Base-by-base conservation (phyloP, 768 basidiomycete species). In the Phanerodontia chrysosporium region DNA sequence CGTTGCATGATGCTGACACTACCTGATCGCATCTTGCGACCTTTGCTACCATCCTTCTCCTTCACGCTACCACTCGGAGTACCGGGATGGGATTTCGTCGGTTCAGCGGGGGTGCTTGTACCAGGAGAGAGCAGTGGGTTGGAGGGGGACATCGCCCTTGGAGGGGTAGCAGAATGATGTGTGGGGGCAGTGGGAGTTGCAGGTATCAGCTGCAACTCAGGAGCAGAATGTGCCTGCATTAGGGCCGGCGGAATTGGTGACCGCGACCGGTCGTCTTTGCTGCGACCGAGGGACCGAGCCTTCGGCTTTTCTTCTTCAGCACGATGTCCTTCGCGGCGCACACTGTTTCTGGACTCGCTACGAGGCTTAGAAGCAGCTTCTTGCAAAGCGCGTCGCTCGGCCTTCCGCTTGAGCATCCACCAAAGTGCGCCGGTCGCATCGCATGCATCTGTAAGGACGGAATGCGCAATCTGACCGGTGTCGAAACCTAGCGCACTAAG, bases 1-100 rank as follows among this genome's bases (percentile, higher is more conserved):
- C 95, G 85, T 66, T 98, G 95, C 82, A 98, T 91, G 71, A 98
- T 97, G 66, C 89, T 95, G 53, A 98, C 91, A 58, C 95, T 96
- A 6, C 93, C 90, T 1, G 92, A 86, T 16, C 95, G 80, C 25
- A 73, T 76, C 70, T 95, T 95, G 28, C 72, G 73, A 1, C 75
- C 75, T 54, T 78, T 74, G 49, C 86, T 79, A 21, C 79, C 78
- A 56, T 83, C 83, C 66, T 79, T 81, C 54, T 83, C 83, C 66
- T 79, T 86, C 57, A 80, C 58, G 62, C 82, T 84, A 16, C 85
- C 80, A 24, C 80, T 81, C 0, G 92, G 89, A 0, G 90, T 91
- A 2, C 83, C 81, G 13, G 87, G 89, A 64, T 85, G 79, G 8
- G 89, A 90, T 52, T 80, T 63, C 14, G 78, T 77, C 2, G 81